Evolutionary conservation across 768 basidiomycete genomes (phyloP).

Genomic region (Termitomyces sp.): DNA sequence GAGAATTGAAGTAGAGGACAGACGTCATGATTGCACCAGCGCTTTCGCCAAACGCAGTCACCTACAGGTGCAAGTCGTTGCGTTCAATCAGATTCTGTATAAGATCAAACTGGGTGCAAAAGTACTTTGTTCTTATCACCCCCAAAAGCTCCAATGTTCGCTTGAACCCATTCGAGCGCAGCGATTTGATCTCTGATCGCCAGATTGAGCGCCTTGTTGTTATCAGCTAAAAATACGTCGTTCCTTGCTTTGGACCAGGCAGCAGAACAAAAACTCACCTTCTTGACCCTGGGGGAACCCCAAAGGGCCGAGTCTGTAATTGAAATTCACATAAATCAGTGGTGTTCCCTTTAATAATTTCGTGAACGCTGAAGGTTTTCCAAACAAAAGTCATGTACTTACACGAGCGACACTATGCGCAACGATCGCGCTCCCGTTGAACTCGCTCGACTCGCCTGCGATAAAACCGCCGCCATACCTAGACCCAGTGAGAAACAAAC

Average conservation of each 20-base stretch:
- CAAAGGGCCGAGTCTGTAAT: constrained; percentile 46
- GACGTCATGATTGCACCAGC: neutral
- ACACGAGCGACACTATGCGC: neutral
- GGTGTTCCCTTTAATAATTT: constrained; percentile 26
- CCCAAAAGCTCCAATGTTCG: constrained; percentile 50
- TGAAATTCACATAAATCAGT: constrained; percentile 42
- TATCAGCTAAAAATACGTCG: constrained; percentile 18
- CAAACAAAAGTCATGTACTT: neutral
- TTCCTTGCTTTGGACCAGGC: neutral
- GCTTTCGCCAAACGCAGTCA: neutral
- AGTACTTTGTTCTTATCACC: constrained; percentile 41
- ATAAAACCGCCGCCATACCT: neutral
- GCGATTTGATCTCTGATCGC: constrained; percentile 34
- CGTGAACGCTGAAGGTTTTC: neutral
- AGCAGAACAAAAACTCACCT: neutral
- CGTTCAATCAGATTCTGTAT: neutral
- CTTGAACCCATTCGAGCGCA: constrained; percentile 45
- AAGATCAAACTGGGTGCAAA: neutral
- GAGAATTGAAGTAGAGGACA: neutral
- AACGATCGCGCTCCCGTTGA: neutral
- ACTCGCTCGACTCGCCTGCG: neutral
- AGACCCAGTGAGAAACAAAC: neutral
- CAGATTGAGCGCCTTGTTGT: constrained; percentile 30
- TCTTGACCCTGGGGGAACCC: constrained; percentile 40
- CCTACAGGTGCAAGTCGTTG: neutral